Conservation (phyloP, 192 early-diverging fungal genomes). For the Linnemannia schmuckeri region DNA sequence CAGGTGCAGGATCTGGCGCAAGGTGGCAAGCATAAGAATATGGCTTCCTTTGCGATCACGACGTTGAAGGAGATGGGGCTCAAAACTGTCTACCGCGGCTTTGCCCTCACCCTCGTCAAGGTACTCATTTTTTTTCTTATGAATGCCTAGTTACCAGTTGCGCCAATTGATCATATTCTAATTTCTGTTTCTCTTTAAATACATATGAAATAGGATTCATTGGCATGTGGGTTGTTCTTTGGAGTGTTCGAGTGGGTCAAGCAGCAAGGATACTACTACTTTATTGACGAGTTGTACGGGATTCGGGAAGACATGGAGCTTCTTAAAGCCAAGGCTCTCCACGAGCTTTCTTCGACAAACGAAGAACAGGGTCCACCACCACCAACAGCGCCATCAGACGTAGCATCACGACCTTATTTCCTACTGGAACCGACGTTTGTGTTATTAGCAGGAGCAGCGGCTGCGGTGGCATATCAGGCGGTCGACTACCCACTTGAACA, state of each 20-base stretch:
- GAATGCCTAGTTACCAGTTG: no score
- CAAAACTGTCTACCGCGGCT: constrained; percentile 69
- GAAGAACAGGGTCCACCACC: constrained; percentile 15
- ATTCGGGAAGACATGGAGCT: constrained; percentile 54
- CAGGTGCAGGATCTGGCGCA: constrained; percentile 79
- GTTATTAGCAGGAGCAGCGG: constrained; percentile 68
- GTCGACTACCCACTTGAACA: constrained; percentile 80
- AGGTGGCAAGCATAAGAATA: constrained; percentile 79
- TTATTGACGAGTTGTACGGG: constrained; percentile 64
- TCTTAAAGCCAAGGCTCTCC: constrained; percentile 17
- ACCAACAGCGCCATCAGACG: constrained; percentile 34
- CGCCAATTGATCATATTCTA: neutral
- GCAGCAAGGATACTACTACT: constrained; percentile 76
- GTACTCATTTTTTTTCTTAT: constrained; percentile 25
- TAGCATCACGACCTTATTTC: constrained; percentile 50
- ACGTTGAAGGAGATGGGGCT: constrained; percentile 69
- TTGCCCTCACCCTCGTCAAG: constrained; percentile 63
- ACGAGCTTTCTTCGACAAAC: neutral
- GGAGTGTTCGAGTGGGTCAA: constrained; percentile 84
- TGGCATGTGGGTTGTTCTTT: constrained; percentile 83
- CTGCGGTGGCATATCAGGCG: constrained; percentile 78
- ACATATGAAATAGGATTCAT: constrained; percentile 63
- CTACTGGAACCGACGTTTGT: constrained; percentile 70
- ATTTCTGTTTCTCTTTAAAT: neutral
- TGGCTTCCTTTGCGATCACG: constrained; percentile 73